These are phyloP conservation scores for Penicillium corylophilum DNA, from an alignment of 2,329 filamentous ascomycete species.

Conservation along the genomic window DNA sequence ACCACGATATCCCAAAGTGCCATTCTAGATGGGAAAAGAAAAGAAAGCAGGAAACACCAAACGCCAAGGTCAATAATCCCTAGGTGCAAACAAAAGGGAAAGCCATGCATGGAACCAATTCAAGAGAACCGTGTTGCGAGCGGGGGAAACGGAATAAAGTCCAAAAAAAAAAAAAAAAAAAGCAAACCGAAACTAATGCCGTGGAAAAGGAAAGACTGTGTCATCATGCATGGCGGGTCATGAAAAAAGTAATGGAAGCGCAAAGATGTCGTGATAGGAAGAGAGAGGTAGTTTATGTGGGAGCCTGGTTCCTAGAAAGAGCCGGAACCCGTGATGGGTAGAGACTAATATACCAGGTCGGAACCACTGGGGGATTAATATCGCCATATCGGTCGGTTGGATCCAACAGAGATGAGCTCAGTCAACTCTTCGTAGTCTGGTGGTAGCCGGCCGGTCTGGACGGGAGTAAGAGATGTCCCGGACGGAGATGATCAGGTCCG, in stretches of 20 bases:
- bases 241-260: background rate
- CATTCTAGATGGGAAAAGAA: slow-evolving; percentile 20
- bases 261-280: background rate
- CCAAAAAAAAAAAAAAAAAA: no score
- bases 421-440: slow-evolving; percentile 6
- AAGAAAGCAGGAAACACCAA: slow-evolving; percentile 5
- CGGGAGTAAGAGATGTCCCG: background rate
- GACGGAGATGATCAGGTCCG: background rate
- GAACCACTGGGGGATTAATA: slow-evolving; percentile 11
- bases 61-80: slow-evolving; percentile 9
- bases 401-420: slow-evolving; percentile 2
- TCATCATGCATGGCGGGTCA: slow-evolving; percentile 11
- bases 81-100: slow-evolving; percentile 5
- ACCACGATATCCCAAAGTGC: slow-evolving; percentile 15
- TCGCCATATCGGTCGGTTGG: background rate
- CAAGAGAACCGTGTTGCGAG: background rate
- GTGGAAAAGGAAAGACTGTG: slow-evolving; percentile 11
- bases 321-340: background rate
- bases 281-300: background rate
- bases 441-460: background rate
- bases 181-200: slow-evolving; percentile 3
- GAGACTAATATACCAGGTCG: slow-evolving; percentile 6
- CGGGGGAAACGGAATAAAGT: background rate
- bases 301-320: background rate
- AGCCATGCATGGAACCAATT: slow-evolving; percentile 1